Evolutionary conservation across 129 eudicot species (phyloP).

Genomic region (Kitagawia praeruptora): DNA sequence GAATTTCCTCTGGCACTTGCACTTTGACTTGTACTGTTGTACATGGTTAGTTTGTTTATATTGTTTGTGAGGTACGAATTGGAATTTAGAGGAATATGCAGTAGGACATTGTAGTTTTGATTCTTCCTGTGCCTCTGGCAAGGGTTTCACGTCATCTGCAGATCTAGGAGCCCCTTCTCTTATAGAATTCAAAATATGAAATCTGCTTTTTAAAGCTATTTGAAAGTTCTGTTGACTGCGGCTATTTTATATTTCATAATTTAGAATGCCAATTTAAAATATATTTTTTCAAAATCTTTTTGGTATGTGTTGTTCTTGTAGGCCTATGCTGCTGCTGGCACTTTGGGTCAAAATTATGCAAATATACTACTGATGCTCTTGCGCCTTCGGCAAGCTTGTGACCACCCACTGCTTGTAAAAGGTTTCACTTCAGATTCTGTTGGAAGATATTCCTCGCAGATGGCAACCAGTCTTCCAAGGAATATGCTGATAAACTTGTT

Average conservation of each 20-base stretch:
- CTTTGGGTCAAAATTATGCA: slow-evolving; percentile 82
- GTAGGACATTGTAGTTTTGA: background rate
- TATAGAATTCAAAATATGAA: background rate
- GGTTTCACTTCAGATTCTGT: slow-evolving; percentile 65
- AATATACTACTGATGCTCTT: slow-evolving; percentile 84
- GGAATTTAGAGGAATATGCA: background rate
- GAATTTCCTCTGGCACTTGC: background rate
- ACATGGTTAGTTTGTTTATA: background rate
- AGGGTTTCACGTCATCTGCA: background rate
- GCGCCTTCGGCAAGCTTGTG: slow-evolving; percentile 98
- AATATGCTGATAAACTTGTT: slow-evolving; percentile 41
- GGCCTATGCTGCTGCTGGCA: slow-evolving; percentile 97
- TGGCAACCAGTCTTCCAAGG: slow-evolving; percentile 62
- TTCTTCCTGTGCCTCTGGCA: background rate
- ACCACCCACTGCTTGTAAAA: slow-evolving; percentile 86
- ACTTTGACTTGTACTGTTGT: background rate
- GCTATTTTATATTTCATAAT: background rate
- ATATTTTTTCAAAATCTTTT: background rate
- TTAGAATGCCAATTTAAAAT: background rate
- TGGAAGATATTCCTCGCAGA: slow-evolving; percentile 39
- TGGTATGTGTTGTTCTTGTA: slow-evolving; percentile 22
- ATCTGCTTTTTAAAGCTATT: background rate
- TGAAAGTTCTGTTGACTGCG: background rate
- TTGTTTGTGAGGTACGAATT: background rate
- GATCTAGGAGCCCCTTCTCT: background rate